phyloP scores from a whole-genome alignment of 345 rosid species.

The Aquilaria sinensis region DNA sequence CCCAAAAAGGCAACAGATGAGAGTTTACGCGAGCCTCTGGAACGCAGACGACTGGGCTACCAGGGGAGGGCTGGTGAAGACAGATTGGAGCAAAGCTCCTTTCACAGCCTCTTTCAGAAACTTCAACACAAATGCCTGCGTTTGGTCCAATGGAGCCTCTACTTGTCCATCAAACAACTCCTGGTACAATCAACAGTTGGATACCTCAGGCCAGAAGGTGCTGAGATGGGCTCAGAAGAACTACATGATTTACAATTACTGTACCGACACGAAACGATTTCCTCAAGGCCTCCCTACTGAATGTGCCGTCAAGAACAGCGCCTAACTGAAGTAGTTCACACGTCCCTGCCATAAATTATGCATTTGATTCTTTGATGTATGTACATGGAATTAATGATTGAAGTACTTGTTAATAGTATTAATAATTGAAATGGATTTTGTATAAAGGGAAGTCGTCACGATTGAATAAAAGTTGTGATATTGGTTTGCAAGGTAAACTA shows the following conservation, averaged over 20 bases:
- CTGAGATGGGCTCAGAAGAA: conserved; percentile 51
- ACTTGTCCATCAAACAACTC: conserved; percentile 22
- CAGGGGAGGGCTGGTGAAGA: conserved; percentile 54
- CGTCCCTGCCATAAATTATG: too few relatives aligned
- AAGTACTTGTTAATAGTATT: too few relatives aligned
- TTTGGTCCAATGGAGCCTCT: conserved; percentile 35
- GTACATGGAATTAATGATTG: too few relatives aligned
- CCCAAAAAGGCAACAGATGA: conserved; percentile 60
- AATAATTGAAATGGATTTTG: too few relatives aligned
- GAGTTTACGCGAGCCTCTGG: conserved; percentile 55
- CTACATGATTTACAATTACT: conserved; percentile 65
- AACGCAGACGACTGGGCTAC: conserved; percentile 81
- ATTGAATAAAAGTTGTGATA: too few relatives aligned
- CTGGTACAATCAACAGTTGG: conserved; percentile 31
- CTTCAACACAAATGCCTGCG: conserved; percentile 42
- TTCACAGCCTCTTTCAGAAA: conserved; percentile 54
- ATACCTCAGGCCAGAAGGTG: conserved; percentile 21
- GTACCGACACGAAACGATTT: conserved; percentile 47
- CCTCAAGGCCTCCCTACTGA: conserved; percentile 44
- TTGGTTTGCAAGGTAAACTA: too few relatives aligned
- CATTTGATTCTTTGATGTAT: too few relatives aligned
- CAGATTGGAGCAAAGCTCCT: conserved; percentile 56
- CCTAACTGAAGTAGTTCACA: too few relatives aligned
- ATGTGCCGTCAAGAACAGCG: conserved; percentile 14
- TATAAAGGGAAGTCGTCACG: too few relatives aligned